These are phyloP conservation scores for Fonsecaea multimorphosa DNA, from an alignment of 2,329 filamentous ascomycete species.

Conservation along the genomic window DNA sequence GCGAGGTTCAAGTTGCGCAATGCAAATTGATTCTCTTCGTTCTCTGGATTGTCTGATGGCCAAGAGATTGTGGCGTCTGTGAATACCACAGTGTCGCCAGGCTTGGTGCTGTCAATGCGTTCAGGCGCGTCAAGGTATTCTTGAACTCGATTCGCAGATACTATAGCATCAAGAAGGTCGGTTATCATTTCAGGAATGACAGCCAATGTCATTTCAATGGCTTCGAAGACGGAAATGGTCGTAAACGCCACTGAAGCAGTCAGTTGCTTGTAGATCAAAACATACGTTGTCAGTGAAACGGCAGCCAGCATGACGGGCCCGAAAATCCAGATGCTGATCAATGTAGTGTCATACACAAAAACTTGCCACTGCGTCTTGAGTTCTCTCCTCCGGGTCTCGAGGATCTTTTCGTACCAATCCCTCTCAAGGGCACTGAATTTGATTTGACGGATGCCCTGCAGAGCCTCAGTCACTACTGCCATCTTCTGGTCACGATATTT, in stretches of 20 bases:
- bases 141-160: constrained; percentile 75
- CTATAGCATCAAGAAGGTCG: constrained; percentile 71
- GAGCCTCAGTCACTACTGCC: constrained; percentile 74
- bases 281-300: constrained; percentile 72
- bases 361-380: constrained; percentile 69
- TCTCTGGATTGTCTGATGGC: constrained; percentile 67
- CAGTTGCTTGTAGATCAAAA: constrained; percentile 66
- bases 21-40: constrained; percentile 66
- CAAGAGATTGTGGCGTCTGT: constrained; percentile 73
- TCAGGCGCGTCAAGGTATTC: constrained; percentile 73
- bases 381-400: constrained; percentile 68
- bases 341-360: constrained; percentile 67
- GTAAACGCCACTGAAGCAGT: constrained; percentile 79
- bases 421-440: constrained; percentile 80
- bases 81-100: constrained; percentile 68
- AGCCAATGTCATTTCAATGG: constrained; percentile 73
- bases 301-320: constrained; percentile 76
- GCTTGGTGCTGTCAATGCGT: constrained; percentile 60
- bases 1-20: constrained; percentile 68
- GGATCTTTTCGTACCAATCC: constrained; percentile 76
- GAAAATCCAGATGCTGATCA: constrained; percentile 73
- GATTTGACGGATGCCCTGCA: constrained; percentile 81
- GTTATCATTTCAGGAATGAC: constrained; percentile 76
- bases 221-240: constrained; percentile 74
- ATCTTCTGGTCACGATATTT: constrained; percentile 77